Evolutionary conservation across 331 rosid species (phyloP), one percentile per base, ranked within the genome.

Genomic region (Quercus lobata): DNA sequence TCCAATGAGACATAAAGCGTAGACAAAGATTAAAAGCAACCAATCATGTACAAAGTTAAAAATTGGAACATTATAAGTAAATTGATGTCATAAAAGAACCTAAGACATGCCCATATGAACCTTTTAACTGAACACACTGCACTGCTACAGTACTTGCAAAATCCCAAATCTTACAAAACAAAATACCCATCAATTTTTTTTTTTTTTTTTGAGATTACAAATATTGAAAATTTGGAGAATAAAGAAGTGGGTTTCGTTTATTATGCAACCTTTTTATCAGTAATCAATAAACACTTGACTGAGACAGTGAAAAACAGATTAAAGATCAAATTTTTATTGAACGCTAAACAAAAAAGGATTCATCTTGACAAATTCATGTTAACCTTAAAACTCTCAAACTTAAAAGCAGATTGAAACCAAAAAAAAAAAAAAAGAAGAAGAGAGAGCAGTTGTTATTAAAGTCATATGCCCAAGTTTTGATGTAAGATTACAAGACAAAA

Each of bases 1-100:
- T 57, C 78, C 69, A 83, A 78, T 54, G 60, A 32, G 69, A 32
- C 71, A 86, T 52, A 66, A 34, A 49, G 75, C 10, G 22, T 34
- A 57, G 32, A 65, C 4, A 24, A 57, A 84, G 6, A 61, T 16
- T 27, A 27, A 74, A 53, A 56, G 57, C 35, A 49, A 75, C 54
- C 55, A 34, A 22, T 22, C 18, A 37, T 71, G 41, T 12, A 68
- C 27, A 70, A 46, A 66, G 11, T 21, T 30, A 69, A 41, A 46
- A 65, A 63, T 37, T 49, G 21, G 60, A 81, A 78, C 17, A 44
- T 19, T 60, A 60, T 32, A 24, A 61, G 5, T 37, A 57, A 66
- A 66, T 32, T 18, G 49, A 17, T 32, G 52, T 35, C 14, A 34
- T 18, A 62, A 62, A 10, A 58, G 35, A 2, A 62, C n/a, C 37